A percentile compares a stretch with the other conserved stretches of the same genome.
Conservation (phyloP, 108 stramenopile species). For the Pseudonitzschia pungens region DNA sequence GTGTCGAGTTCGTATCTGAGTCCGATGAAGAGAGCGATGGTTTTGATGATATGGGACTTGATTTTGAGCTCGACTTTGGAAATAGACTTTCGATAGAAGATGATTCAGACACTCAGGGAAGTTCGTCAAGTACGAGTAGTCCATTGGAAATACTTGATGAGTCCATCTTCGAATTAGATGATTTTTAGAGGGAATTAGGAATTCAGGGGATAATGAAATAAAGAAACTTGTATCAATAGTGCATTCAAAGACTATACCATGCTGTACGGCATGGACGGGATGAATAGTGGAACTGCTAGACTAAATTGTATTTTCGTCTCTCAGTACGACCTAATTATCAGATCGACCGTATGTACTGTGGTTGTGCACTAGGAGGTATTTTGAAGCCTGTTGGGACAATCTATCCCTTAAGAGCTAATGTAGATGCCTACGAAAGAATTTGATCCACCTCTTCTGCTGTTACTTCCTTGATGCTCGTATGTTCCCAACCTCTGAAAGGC, state of each 20-base stretch:
- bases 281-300: too few species aligned
- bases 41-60: conserved; percentile 11
- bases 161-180: conserved; percentile 10
- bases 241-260: too few species aligned
- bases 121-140: background rate
- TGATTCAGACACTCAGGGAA: background rate
- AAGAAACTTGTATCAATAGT: too few species aligned
- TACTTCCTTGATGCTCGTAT: conserved; percentile 62
- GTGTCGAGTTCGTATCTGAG: background rate
- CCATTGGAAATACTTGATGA: conserved; percentile 12
- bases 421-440: conserved; percentile 23
- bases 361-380: too few species aligned
- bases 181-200: conserved; percentile 8
- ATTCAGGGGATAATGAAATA: background rate
- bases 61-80: conserved; percentile 17
- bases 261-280: too few species aligned
- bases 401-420: too few species aligned
- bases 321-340: too few species aligned
- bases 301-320: too few species aligned
- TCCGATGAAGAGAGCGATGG: conserved; percentile 1
- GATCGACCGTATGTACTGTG: too few species aligned
- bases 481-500: conserved; percentile 63
- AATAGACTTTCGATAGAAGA: background rate
- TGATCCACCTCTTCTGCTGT: conserved; percentile 67
- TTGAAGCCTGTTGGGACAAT: too few species aligned